Evolutionary conservation across 2,329 filamentous ascomycete species (phyloP), one percentile per base, ranked within the genome.

Genomic region (Talaromyces sp.): DNA sequence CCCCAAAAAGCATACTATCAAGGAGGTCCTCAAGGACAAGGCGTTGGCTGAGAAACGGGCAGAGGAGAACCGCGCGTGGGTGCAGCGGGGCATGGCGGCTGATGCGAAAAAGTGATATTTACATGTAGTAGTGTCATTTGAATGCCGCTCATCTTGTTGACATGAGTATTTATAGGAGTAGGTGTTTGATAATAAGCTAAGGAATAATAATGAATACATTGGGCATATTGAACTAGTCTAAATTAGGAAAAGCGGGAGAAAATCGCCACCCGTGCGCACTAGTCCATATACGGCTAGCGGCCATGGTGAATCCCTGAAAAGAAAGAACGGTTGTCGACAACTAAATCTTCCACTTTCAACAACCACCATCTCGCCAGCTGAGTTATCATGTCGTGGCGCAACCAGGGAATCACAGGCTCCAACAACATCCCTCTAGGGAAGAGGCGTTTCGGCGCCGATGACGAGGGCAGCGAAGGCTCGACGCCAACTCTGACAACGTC

Each of bases 371-470:
- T 51, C 9, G 18, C 18, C 14, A 65, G 61, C 61, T 28, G 30
- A 55, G 54, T 27, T 65, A 67, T 60, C 57, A 88, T 88, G 86
- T 79, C 86, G 75, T 88, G 86, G 85, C 83, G 86, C 66, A 85
- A 83, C 68, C 83, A 86, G 72, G 95, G 95, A 69, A 96, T 96
- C 75, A 99, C 95, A 23, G 95, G 95, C 58, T 98, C 96, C 52
- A 99, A 99, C 79, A 98, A 97, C 73, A 96, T 99, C 71, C 95
- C 95, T 64, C 82, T 99, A 65, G 95, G 95, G 58, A 96, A 87
- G 69, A 85, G 87, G 67, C 90, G 93, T 65, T 92, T 96, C 69
- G 89, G 87, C 64, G 90, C 85, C 67, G 88, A 85, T 56, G 86
- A 89, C 65, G 77, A 77, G 56, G 79, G 79, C 61, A 76, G 76